Evolutionary conservation across 2,329 filamentous ascomycete species (phyloP).

Genomic region (Pseudocercospora macadamiae): DNA sequence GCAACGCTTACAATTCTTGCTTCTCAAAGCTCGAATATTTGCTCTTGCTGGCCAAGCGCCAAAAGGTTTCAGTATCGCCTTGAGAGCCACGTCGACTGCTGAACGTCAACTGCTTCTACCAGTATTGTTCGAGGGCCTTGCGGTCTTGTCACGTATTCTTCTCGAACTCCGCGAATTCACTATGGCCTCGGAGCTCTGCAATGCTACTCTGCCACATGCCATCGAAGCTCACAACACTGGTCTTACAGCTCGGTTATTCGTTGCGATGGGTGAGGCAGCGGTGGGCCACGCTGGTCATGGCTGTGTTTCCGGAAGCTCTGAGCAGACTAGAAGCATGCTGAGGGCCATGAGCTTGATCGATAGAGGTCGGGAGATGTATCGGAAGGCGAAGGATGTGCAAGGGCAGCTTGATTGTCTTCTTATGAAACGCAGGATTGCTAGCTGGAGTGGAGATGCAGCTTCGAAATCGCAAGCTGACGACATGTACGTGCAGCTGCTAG

Average conservation of each 20-base stretch:
- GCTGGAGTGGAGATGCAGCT: slow-evolving; percentile 63
- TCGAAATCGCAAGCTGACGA: slow-evolving; percentile 28
- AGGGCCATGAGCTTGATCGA: slow-evolving; percentile 35
- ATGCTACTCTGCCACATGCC: slow-evolving; percentile 70
- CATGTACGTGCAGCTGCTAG: slow-evolving; percentile 27
- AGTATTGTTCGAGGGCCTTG: slow-evolving; percentile 72
- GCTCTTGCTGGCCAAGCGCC: slow-evolving; percentile 69
- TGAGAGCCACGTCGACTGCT: slow-evolving; percentile 75
- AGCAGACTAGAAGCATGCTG: slow-evolving; percentile 32
- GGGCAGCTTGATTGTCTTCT: slow-evolving; percentile 78
- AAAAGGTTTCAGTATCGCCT: slow-evolving; percentile 73
- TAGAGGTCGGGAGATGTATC: slow-evolving; percentile 56
- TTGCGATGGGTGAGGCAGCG: slow-evolving; percentile 72
- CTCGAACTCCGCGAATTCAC: slow-evolving; percentile 71
- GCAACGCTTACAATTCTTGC: slow-evolving; percentile 70
- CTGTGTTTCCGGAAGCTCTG: slow-evolving; percentile 36
- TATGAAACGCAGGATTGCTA: slow-evolving; percentile 79
- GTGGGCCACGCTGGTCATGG: slow-evolving; percentile 71
- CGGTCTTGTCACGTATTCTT: slow-evolving; percentile 68
- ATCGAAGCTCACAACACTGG: slow-evolving; percentile 69
- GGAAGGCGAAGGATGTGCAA: slow-evolving; percentile 67
- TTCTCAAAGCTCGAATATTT: slow-evolving; percentile 73
- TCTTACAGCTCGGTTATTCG: slow-evolving; percentile 69
- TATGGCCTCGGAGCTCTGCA: slow-evolving; percentile 66
- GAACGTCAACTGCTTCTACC: slow-evolving; percentile 70